Evolutionary conservation across 1,284 basidiomycete species (phyloP).

Genomic region (Puccinia coronata): DNA sequence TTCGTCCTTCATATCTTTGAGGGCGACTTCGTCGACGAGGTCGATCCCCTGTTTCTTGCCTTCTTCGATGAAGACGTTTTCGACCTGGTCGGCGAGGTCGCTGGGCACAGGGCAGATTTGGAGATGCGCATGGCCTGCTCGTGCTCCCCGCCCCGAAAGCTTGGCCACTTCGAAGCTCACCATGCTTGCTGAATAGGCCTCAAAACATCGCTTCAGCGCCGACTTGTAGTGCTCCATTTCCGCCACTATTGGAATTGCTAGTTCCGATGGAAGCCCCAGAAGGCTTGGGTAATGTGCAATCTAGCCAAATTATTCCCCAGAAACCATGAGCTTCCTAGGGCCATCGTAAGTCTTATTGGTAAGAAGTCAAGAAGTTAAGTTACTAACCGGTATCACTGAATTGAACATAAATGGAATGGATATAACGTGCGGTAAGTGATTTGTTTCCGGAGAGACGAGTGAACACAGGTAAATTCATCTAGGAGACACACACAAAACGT

Average conservation of each 20-base stretch:
- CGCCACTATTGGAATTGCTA: constrained; percentile 71
- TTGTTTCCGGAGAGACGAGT: constrained; percentile 54
- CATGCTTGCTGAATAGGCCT: constrained; percentile 68
- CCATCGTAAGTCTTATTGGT: no score
- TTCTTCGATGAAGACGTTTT: constrained; percentile 70
- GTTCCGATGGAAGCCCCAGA: constrained; percentile 71
- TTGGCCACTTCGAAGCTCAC: constrained; percentile 87
- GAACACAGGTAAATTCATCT: constrained; percentile 67
- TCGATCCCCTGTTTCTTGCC: constrained; percentile 62
- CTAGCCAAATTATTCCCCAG: neutral
- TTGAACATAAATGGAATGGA: neutral
- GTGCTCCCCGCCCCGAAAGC: constrained; percentile 64
- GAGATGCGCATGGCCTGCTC: constrained; percentile 90
- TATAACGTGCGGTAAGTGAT: no score
- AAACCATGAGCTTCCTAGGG: neutral
- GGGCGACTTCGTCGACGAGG: constrained; percentile 62
- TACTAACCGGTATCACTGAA: constrained; percentile 40
- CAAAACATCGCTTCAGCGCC: constrained; percentile 72
- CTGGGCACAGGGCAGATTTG: constrained; percentile 80
- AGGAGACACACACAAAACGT: constrained; percentile 67
- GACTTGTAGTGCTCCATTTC: constrained; percentile 82
- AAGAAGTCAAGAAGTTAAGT: neutral
- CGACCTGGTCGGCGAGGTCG: constrained; percentile 67
- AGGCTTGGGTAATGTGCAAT: constrained; percentile 66
- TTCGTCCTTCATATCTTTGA: constrained; percentile 68